A percentile compares a stretch with the other conserved stretches of the same genome.
These are phyloP conservation scores for Fraxinus pennsylvanica DNA, from an alignment of 257 asterid genomes.

Conservation along the genomic window DNA sequence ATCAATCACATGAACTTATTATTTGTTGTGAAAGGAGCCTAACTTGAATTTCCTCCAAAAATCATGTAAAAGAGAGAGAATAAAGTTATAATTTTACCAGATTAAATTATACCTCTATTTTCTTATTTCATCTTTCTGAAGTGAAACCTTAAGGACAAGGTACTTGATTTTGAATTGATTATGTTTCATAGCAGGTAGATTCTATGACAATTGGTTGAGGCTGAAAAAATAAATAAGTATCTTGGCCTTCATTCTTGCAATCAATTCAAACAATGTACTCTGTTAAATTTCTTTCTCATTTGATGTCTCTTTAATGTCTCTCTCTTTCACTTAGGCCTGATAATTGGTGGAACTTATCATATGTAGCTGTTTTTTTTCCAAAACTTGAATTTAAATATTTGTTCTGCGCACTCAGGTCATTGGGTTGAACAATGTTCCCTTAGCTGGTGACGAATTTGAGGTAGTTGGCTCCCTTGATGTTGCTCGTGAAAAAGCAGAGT, in stretches of 20 bases:
- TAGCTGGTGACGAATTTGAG: conserved; percentile 97
- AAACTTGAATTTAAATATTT: conserved; percentile 17
- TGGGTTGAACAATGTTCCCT: conserved; percentile 90
- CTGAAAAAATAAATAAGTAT: no score
- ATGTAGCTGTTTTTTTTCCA: not conserved
- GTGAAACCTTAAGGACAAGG: not conserved
- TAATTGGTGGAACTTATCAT: conserved; percentile 2
- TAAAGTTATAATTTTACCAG: no score
- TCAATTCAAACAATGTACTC: no score
- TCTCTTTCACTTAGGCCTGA: no score
- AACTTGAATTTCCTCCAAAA: not conserved
- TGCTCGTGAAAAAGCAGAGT: conserved; percentile 84
- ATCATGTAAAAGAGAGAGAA: not conserved
- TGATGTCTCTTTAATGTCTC: not conserved
- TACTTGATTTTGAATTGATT: not conserved
- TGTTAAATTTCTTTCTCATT: not conserved
- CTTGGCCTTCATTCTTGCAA: no score
- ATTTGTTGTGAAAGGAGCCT: not conserved
- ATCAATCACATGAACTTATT: not conserved
- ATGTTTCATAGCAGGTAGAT: not conserved
- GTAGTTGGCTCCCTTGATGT: conserved; percentile 78
- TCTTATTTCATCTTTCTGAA: not conserved
- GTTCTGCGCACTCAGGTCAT: conserved; percentile 55
- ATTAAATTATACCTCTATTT: not conserved
- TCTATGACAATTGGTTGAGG: no score